Conservation (phyloP, 2,329 filamentous ascomycete genomes). For the Cordyceps javanica region DNA sequence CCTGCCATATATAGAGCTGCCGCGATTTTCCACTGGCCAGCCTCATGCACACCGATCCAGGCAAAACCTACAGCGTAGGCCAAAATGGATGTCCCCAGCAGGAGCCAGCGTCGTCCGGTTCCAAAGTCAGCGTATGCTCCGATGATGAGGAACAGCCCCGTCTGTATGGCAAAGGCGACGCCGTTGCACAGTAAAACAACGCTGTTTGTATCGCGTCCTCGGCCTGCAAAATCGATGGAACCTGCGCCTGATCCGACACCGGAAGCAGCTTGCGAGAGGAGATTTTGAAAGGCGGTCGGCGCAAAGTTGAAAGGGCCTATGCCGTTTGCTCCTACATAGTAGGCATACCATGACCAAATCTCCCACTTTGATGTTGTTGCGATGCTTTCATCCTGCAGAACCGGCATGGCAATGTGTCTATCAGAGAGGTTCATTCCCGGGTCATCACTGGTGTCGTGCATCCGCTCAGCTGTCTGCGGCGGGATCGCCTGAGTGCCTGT, state of each 20-base stretch:
- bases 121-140: slow-evolving; percentile 58
- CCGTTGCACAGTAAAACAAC: slow-evolving; percentile 61
- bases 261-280: slow-evolving; percentile 28
- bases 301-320: slow-evolving; percentile 29
- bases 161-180: slow-evolving; percentile 60
- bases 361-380: slow-evolving; percentile 4
- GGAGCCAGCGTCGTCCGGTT: slow-evolving; percentile 54
- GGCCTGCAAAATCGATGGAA: slow-evolving; percentile 39
- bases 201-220: slow-evolving; percentile 51
- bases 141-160: slow-evolving; percentile 46
- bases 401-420: background rate
- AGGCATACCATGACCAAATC: slow-evolving; percentile 26
- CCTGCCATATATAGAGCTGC: slow-evolving; percentile 60
- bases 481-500: background rate
- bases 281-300: slow-evolving; percentile 15
- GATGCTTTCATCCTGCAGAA: background rate
- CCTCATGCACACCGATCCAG: slow-evolving; percentile 58
- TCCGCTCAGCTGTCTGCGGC: background rate
- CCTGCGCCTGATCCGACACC: slow-evolving; percentile 37
- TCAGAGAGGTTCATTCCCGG: no score
- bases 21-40: slow-evolving; percentile 52
- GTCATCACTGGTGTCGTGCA: background rate
- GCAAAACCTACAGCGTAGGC: slow-evolving; percentile 60
- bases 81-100: slow-evolving; percentile 53
- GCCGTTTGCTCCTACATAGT: slow-evolving; percentile 63